Percentiles rank a stretch among this genome's conserved stretches.
phyloP scores from a whole-genome alignment of 192 early-diverging fungal species.

The Haplosporangium gracile region DNA sequence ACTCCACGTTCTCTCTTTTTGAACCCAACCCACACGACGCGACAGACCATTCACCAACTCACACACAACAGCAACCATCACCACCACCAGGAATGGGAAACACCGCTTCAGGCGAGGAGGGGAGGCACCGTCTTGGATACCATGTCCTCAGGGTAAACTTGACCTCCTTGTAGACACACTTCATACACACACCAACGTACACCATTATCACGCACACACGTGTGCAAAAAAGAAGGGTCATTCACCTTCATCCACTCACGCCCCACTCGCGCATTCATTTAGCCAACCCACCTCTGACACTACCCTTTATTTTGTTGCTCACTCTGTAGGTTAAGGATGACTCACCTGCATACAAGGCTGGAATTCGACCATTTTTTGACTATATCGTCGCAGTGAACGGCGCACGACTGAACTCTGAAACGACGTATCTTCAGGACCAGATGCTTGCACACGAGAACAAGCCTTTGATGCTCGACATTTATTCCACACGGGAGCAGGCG shows the following conservation, averaged over 20 bases:
- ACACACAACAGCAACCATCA: background rate
- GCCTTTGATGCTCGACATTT: constrained; percentile 66
- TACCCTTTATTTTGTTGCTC: background rate
- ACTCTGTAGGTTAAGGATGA: constrained; percentile 68
- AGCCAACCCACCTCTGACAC: background rate
- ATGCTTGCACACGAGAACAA: constrained; percentile 59
- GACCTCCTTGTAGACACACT: background rate
- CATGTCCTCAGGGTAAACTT: constrained; percentile 74
- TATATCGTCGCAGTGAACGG: constrained; percentile 77
- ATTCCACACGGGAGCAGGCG: constrained; percentile 70
- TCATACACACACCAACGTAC: background rate
- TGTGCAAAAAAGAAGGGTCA: background rate
- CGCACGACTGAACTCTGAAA: constrained; percentile 60
- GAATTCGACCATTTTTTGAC: constrained; percentile 82
- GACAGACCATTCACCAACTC: background rate
- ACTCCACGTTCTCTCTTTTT: constrained; percentile 11
- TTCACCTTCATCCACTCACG: background rate
- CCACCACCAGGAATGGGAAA: constrained; percentile 60
- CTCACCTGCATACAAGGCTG: constrained; percentile 75
- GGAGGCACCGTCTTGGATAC: constrained; percentile 67
- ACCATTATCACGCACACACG: background rate
- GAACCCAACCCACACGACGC: background rate
- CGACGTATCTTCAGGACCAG: constrained; percentile 58
- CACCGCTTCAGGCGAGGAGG: constrained; percentile 62
- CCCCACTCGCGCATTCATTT: background rate